These are phyloP conservation scores for Dendrocalamus latiflorus DNA, from an alignment of 202 grass and related monocot species.

Conservation along the genomic window DNA sequence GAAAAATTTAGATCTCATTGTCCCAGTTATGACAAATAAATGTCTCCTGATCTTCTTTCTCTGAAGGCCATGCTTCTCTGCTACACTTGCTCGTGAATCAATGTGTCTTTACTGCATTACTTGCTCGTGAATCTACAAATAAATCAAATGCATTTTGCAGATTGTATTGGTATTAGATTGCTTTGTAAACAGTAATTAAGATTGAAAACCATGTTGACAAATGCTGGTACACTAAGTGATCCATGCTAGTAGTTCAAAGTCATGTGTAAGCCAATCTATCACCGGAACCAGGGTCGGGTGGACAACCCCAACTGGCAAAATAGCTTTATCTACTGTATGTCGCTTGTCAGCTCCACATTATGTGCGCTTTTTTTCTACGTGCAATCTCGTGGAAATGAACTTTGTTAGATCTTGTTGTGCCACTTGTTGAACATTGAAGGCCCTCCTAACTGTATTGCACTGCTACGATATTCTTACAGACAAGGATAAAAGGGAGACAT, in stretches of 20 bases:
- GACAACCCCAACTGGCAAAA: constrained; percentile 5
- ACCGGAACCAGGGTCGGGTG: neutral
- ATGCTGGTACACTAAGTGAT: neutral
- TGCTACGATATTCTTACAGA: neutral
- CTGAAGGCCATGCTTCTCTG: neutral
- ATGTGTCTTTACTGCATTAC: neutral
- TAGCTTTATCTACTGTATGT: neutral
- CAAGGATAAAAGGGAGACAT: too few species aligned
- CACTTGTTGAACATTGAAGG: constrained; percentile 9
- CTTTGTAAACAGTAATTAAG: constrained; percentile 4
- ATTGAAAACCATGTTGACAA: neutral
- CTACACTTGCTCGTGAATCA: neutral
- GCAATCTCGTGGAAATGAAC: constrained; percentile 22
- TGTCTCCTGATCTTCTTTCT: neutral
- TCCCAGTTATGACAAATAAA: constrained; percentile 15
- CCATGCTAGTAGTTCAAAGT: neutral
- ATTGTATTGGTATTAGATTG: constrained; percentile 17
- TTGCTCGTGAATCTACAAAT: constrained; percentile 24
- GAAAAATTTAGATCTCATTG: neutral
- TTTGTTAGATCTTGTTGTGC: neutral
- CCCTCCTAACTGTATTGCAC: constrained; percentile 8
- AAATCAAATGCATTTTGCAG: constrained; percentile 35
- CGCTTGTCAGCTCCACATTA: neutral
- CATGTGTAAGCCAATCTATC: neutral
- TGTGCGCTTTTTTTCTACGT: constrained; percentile 16